Evolutionary conservation across 257 asterid species (phyloP), one percentile per base, ranked within the genome.

Genomic region (Solanum acaule): DNA sequence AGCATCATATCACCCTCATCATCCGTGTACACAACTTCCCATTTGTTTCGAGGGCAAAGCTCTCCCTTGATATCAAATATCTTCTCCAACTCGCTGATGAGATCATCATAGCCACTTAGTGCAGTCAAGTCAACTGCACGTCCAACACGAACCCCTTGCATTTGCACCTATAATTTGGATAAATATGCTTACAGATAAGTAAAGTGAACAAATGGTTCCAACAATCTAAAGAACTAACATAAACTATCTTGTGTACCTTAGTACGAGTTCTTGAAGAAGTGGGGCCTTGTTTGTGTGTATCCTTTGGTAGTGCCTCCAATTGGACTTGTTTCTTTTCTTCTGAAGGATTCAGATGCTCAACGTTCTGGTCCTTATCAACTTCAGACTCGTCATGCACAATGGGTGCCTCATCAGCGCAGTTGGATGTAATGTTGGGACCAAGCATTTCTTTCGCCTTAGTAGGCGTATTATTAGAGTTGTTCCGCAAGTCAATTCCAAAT

Each of bases 1-100:
- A 95, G 97, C 98, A 95, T 95, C 94, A 92, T 93, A 86, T 94
- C 98, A 56, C 94, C 98, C 88, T 95, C 98, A 10, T 93, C 93
- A 83, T 95, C 98, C 0, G 97, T 93, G 79, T 94, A 95, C 40
- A 94, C 96, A 38, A 95, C 92, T 87, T 91, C 92, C 97, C 97
- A 95, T 90, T 92, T 95, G 91, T 90, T 91, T 71, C 93, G 92
- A 63, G 94, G 91, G 59, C 71, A 85, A 85, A 95, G 98, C 91
- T 95, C 98, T 65, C 97, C 98, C 88, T 92, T 90, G 15, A 94
- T 88, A 38, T 93, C 94, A 35, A 95, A 95, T 92, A 95, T 89
- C 44, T 86, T 89, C 91, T 95, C 98, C 89, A 95, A 88, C 78
- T 94, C 98, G 2, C 42, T 85, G 9, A 93, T 87, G 6, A 95